These are phyloP conservation scores for Botrytis galanthina DNA, from an alignment of 2,329 filamentous ascomycete species.

Conservation along the genomic window DNA sequence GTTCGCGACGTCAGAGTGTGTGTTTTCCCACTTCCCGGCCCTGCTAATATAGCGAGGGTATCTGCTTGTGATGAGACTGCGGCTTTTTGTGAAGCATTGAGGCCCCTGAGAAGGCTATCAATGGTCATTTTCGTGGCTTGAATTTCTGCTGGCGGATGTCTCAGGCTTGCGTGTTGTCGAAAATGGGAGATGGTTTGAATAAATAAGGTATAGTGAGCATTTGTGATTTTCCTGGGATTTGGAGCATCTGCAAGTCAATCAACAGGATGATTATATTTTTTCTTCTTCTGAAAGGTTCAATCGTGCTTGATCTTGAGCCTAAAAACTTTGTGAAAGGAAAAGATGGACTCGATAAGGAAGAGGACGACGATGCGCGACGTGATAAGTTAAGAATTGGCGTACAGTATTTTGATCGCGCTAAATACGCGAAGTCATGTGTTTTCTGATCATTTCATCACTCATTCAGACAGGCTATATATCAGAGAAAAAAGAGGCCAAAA, in stretches of 20 bases:
- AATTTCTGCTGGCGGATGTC: background rate
- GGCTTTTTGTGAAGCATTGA: conserved; percentile 62
- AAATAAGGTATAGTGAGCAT: background rate
- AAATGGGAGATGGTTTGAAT: background rate
- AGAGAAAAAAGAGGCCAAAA: no score
- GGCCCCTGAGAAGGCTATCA: conserved; percentile 50
- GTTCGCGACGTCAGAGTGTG: conserved; percentile 92
- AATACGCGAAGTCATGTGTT: conserved; percentile 6
- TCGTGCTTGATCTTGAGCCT: background rate
- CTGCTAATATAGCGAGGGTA: conserved; percentile 62
- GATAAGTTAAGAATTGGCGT: background rate
- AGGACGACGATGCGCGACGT: background rate
- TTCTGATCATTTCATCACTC: background rate
- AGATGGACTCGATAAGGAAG: background rate
- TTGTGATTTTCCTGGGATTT: background rate
- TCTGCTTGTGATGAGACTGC: conserved; percentile 62
- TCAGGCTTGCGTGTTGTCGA: background rate
- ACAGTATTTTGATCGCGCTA: conserved; percentile 3
- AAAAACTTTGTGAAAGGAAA: background rate
- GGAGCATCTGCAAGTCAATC: background rate
- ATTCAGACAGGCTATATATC: background rate
- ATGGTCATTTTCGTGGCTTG: conserved; percentile 30
- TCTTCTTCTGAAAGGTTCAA: background rate
- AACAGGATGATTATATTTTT: background rate
- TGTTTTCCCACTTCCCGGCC: conserved; percentile 79